phyloP scores from a whole-genome alignment of 805 yeast genomes.

The Nakazawaea pomicola region DNA sequence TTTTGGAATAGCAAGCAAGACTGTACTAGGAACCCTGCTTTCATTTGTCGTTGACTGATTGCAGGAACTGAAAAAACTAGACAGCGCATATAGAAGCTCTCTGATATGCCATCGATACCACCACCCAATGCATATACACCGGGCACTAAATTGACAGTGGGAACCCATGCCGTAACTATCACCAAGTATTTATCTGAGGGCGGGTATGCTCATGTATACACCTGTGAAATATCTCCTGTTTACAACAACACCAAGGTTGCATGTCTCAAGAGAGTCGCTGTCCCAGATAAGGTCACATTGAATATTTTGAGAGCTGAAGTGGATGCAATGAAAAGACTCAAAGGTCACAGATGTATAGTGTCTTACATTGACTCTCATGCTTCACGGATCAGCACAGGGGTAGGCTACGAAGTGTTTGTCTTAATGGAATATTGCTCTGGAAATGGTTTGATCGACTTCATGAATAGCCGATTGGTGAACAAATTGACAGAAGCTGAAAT shows the following conservation, averaged over 20 bases:
- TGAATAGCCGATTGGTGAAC: conserved; percentile 66
- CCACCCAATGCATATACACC: conserved; percentile 62
- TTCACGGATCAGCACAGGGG: conserved; percentile 49
- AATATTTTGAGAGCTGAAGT: conserved; percentile 89
- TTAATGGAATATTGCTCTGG: conserved; percentile 77
- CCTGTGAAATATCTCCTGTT: conserved; percentile 63
- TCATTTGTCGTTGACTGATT: too few species aligned
- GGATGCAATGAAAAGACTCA: conserved; percentile 89
- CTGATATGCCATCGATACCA: conserved; percentile 42
- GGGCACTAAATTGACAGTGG: conserved; percentile 78
- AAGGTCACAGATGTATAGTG: conserved; percentile 77
- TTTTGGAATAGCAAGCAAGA: too few species aligned
- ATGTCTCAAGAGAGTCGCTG: conserved; percentile 91
- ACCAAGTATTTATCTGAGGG: conserved; percentile 75
- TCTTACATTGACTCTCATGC: conserved; percentile 96
- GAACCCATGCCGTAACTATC: conserved; percentile 70
- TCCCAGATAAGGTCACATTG: conserved; percentile 82
- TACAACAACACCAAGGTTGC: conserved; percentile 53
- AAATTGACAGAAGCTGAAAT: conserved; percentile 67
- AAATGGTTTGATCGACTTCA: conserved; percentile 73
- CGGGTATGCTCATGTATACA: conserved; percentile 94
- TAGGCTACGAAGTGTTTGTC: conserved; percentile 71
- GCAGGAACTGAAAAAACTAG: background rate
- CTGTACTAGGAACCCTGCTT: too few species aligned
- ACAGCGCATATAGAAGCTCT: conserved; percentile 1